phyloP scores from a whole-genome alignment of 768 basidiomycete species.

The Panus rudis region DNA sequence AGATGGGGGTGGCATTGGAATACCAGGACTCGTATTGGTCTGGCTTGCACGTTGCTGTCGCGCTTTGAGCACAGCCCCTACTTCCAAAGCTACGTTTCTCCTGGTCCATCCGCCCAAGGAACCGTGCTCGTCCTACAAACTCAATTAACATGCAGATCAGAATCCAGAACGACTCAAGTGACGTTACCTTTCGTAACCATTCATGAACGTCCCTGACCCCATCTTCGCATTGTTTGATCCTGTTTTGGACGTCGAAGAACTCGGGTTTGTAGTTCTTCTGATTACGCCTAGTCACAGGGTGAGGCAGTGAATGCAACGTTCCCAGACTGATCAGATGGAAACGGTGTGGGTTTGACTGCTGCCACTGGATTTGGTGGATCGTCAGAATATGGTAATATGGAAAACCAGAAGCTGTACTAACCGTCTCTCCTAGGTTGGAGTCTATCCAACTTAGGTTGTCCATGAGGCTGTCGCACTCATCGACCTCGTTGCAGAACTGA shows the following conservation, averaged over 20 bases:
- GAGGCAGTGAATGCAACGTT: constrained; percentile 79
- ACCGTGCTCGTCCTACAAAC: constrained; percentile 2
- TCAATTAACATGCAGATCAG: background rate
- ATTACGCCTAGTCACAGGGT: constrained; percentile 68
- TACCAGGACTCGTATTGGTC: constrained; percentile 1
- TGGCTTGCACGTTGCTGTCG: constrained; percentile 11
- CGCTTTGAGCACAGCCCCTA: constrained; percentile 54
- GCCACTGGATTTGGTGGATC: constrained; percentile 37
- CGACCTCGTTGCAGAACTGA: constrained; percentile 72
- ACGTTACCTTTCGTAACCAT: constrained; percentile 43
- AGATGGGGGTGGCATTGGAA: constrained; percentile 15
- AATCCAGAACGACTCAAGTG: background rate
- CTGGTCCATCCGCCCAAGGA: constrained; percentile 38
- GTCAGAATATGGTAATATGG: background rate
- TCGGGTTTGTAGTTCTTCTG: constrained; percentile 87
- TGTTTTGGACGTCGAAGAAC: constrained; percentile 62
- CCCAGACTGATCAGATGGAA: constrained; percentile 82
- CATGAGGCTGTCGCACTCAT: constrained; percentile 61
- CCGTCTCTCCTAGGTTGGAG: constrained; percentile 55
- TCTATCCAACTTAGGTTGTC: constrained; percentile 80
- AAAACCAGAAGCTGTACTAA: constrained; percentile 24
- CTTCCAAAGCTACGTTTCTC: constrained; percentile 43
- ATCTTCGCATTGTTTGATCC: constrained; percentile 54
- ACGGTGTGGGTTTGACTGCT: constrained; percentile 70
- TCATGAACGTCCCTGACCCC: constrained; percentile 46